A percentile compares a stretch with the other conserved stretches of the same genome.
Evolutionary conservation across 352 stramenopile genomes (phyloP).

Genomic region (Peronospora farinosa): DNA sequence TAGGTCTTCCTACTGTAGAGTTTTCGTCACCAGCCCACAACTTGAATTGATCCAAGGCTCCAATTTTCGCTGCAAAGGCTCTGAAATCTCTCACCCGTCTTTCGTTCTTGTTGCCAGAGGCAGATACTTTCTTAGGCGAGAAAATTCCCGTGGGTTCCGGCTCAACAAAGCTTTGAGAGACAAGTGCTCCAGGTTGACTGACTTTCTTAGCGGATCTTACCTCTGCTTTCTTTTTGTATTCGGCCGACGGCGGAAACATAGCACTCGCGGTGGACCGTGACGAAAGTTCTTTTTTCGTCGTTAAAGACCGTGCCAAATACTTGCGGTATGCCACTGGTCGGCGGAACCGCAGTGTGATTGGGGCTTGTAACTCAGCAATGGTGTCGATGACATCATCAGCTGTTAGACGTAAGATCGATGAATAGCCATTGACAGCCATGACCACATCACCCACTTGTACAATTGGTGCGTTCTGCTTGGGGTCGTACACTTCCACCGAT

Average conservation of each 20-base stretch:
- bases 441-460: slow-evolving; percentile 63
- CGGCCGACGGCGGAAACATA: slow-evolving; percentile 60
- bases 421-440: slow-evolving; percentile 56
- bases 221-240: slow-evolving; percentile 45
- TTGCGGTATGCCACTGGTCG: slow-evolving; percentile 48
- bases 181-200: slow-evolving; percentile 9
- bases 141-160: slow-evolving; percentile 15
- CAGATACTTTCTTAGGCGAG: slow-evolving; percentile 12
- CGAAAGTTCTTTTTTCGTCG: slow-evolving; percentile 28
- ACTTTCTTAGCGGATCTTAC: slow-evolving; percentile 15
- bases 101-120: slow-evolving; percentile 17
- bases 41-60: slow-evolving; percentile 54
- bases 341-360: slow-evolving; percentile 46
- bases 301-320: slow-evolving; percentile 47
- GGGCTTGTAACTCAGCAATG: slow-evolving; percentile 38
- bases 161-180: slow-evolving; percentile 34
- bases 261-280: slow-evolving; percentile 47
- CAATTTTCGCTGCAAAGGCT: slow-evolving; percentile 47
- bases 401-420: slow-evolving; percentile 35
- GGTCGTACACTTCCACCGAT: slow-evolving; percentile 67
- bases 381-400: slow-evolving; percentile 58
- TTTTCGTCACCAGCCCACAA: slow-evolving; percentile 31
- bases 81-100: slow-evolving; percentile 28
- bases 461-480: slow-evolving; percentile 33
- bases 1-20: slow-evolving; percentile 19